Conservation (phyloP, 208 protist species). For the Baffinella frigidus region DNA sequence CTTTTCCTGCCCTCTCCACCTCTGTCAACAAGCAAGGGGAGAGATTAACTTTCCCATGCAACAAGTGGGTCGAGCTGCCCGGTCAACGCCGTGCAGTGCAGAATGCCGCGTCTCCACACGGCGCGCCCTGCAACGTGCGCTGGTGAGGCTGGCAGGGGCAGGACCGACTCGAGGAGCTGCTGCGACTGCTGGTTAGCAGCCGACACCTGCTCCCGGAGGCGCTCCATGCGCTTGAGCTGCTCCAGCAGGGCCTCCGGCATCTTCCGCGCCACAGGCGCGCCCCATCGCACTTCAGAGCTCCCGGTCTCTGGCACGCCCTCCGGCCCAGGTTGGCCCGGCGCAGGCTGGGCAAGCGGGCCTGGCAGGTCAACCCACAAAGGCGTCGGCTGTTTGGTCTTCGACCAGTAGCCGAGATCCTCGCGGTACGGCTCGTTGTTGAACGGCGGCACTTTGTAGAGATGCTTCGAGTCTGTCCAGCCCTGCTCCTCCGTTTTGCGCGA, state of each 20-base stretch:
- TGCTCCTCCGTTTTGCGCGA: constrained; percentile 11
- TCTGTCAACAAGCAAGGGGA: too few relatives aligned
- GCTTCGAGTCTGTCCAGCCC: neutral
- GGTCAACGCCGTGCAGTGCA: too few relatives aligned
- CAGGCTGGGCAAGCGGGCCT: neutral
- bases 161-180: neutral
- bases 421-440: constrained; percentile 14
- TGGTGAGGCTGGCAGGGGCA: neutral
- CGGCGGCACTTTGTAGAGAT: neutral
- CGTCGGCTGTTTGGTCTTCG: constrained; percentile 23
- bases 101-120: too few relatives aligned
- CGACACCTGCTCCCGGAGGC: constrained; percentile 15
- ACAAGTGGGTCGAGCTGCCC: too few relatives aligned
- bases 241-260: constrained; percentile 19
- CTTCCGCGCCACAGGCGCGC: constrained; percentile 25
- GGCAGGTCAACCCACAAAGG: constrained; percentile 39
- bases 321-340: neutral
- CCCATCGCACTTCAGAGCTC: constrained; percentile 2
- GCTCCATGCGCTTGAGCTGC: constrained; percentile 16
- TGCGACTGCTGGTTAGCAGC: constrained; percentile 4
- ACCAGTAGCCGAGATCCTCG: constrained; percentile 12
- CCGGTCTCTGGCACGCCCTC: neutral
- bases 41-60: too few relatives aligned
- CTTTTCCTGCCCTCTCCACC: too few relatives aligned
- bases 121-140: too few relatives aligned